A percentile compares a stretch with the other conserved stretches of the same genome.
These are phyloP conservation scores for Cyclanthera cordifolia DNA, from an alignment of 306 rosid genomes.

Conservation along the genomic window DNA sequence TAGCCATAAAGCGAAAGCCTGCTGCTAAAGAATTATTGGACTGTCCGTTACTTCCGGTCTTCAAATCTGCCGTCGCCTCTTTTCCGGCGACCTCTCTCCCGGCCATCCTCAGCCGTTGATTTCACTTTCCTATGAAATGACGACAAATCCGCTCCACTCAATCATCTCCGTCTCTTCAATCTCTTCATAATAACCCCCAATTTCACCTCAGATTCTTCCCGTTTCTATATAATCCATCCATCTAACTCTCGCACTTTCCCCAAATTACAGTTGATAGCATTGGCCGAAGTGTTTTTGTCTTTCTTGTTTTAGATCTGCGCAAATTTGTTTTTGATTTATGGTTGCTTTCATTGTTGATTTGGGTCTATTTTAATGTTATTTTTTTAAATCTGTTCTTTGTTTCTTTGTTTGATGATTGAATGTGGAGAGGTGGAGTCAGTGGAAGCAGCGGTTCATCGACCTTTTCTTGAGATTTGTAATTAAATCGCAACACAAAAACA, in stretches of 20 bases:
- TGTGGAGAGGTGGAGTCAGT: slow-evolving; percentile 51
- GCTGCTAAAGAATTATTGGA: slow-evolving; percentile 1
- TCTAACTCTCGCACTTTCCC: background rate
- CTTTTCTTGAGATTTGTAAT: slow-evolving; percentile 75
- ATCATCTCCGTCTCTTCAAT: too few species aligned
- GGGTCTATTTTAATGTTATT: background rate
- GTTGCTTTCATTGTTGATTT: background rate
- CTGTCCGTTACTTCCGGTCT: background rate
- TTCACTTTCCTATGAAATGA: too few species aligned
- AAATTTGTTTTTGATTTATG: background rate
- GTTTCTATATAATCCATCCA: background rate
- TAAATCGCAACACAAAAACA: slow-evolving; percentile 42
- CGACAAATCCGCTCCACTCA: too few species aligned
- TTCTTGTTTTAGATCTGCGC: background rate
- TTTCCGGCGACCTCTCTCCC: background rate
- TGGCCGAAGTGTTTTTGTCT: too few species aligned
- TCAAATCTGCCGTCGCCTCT: slow-evolving; percentile 3
- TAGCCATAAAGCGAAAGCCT: background rate
- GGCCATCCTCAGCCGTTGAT: slow-evolving; percentile 2
- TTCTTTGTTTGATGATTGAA: background rate
- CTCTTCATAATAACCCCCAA: background rate
- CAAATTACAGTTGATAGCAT: background rate
- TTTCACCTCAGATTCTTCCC: background rate
- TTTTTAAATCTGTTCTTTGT: background rate
- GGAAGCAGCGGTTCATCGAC: slow-evolving; percentile 99